These are phyloP conservation scores for Aspergillus floridensis DNA, from an alignment of 2,329 filamentous ascomycete genomes.

Conservation along the genomic window DNA sequence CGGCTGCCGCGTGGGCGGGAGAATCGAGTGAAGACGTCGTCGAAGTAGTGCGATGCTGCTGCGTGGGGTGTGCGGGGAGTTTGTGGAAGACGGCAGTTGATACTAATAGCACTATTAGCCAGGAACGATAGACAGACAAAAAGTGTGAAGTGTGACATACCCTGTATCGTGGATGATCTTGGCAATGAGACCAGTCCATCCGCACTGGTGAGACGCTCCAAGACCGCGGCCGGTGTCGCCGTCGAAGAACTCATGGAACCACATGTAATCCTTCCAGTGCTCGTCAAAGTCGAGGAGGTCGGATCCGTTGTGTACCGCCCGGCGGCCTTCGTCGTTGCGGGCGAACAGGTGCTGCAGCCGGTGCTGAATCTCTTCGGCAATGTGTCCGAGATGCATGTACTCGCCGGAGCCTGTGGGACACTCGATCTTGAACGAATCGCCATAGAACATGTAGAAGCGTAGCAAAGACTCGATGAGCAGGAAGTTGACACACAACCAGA, in stretches of 20 bases:
- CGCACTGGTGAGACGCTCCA: conserved; percentile 90
- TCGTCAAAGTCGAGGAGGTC: conserved; percentile 87
- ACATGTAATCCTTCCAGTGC: conserved; percentile 88
- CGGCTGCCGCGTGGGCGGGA: conserved; percentile 41
- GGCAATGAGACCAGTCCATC: conserved; percentile 93
- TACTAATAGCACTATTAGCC: conserved; percentile 54
- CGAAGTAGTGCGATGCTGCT: conserved; percentile 90
- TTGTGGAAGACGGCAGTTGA: conserved; percentile 86
- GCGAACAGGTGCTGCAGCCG: conserved; percentile 89
- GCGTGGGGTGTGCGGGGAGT: conserved; percentile 84
- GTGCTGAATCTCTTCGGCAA: conserved; percentile 93
- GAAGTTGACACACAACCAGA: conserved; percentile 97
- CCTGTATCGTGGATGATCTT: conserved; percentile 98
- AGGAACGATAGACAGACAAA: neutral
- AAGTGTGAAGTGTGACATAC: conserved; percentile 54
- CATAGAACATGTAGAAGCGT: conserved; percentile 94
- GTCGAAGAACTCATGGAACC: conserved; percentile 98
- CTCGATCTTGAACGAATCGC: conserved; percentile 81
- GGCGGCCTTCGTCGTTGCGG: conserved; percentile 76
- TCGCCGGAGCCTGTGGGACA: conserved; percentile 92
- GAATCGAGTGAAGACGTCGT: conserved; percentile 72
- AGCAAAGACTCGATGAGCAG: conserved; percentile 91
- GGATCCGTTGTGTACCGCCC: conserved; percentile 82
- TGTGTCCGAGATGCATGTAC: conserved; percentile 91
- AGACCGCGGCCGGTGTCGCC: conserved; percentile 85